Base-by-base conservation (phyloP, 129 eudicot genomes). In the Deinandra increscens region DNA sequence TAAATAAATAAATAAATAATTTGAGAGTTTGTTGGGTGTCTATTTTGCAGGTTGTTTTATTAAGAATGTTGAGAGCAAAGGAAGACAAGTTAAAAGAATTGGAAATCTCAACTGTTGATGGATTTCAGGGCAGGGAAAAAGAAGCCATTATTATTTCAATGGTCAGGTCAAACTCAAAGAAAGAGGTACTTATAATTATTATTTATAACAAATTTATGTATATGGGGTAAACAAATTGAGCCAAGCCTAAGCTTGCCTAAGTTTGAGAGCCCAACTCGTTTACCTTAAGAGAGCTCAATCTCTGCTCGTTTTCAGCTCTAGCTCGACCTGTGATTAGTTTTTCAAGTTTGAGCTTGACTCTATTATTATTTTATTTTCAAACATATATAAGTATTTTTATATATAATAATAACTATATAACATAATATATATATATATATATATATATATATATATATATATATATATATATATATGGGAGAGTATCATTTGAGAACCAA, bases 51-150 rank as follows among this genome's bases (percentile, higher is more conserved):
- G 97, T 89, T 71, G 99, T 89, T 48, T 70, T 75, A 33, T 73
- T 93, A 49, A 89, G 82, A 81, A 87, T 78, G 83, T 61, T 87
- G 74, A 85, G 84, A 81, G 51, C 90, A 54, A 89, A 87, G 49
- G 93, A 82, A 7, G 95, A 83, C 72, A 89, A 80, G 81, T 71
- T 93, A 66, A 89, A 87, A 63, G 93, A 93, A 7, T 50, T 93
- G 75, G 99, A 93, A 60, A 93, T 89, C 38, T 93, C 99, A 23
- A 89, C 99, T 0, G 99, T 93, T 36, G 99, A 93, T 67, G 99
- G 99, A 53, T 93, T 93, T 68, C 99, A 93, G 75, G 99, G 99
- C 34, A 86, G 99, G 75, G 99, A 93, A 63, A 93, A 93, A 69
- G 99, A 93, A 69, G 97, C 97, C 55, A 93, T 93, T 61, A 85